Percentiles rank a stretch among this genome's conserved stretches.
Evolutionary conservation across 495 filamentous ascomycete genomes (phyloP).

Genomic region (Patellaria atrata): DNA sequence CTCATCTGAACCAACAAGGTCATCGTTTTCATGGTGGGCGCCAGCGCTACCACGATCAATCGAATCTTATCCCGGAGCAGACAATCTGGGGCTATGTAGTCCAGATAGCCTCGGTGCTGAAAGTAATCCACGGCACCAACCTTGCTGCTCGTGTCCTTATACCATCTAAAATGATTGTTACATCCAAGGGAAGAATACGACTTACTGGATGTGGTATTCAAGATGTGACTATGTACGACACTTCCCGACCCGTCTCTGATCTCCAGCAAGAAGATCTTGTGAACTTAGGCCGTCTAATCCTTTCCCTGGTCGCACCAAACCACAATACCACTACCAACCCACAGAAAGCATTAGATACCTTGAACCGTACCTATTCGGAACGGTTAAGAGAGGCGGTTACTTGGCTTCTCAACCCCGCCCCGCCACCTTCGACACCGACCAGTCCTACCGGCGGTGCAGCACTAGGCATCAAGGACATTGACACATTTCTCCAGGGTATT

Average conservation of each 20-base stretch:
- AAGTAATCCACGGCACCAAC: constrained; percentile 64
- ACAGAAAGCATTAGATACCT: constrained; percentile 51
- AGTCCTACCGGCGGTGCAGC: constrained; percentile 25
- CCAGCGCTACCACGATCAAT: constrained; percentile 26
- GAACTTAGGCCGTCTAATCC: constrained; percentile 69
- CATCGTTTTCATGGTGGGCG: constrained; percentile 35
- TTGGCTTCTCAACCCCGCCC: constrained; percentile 50
- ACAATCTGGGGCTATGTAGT: constrained; percentile 84
- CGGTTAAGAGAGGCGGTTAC: constrained; percentile 59
- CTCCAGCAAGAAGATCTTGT: constrained; percentile 80
- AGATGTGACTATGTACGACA: constrained; percentile 72
- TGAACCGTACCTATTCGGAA: constrained; percentile 54
- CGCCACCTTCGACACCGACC: constrained; percentile 13
- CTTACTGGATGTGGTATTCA: constrained; percentile 74
- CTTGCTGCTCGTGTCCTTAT: constrained; percentile 77
- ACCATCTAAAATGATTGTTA: constrained; percentile 70
- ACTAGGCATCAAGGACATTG: constrained; percentile 46
- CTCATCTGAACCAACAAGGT: constrained; percentile 70
- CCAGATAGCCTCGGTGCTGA: constrained; percentile 80
- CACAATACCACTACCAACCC: constrained; percentile 39
- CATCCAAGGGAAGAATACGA: constrained; percentile 71
- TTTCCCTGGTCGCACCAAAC: constrained; percentile 59
- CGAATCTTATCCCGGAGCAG: constrained; percentile 51
- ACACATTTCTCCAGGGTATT: constrained; percentile 62
- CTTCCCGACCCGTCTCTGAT: constrained; percentile 48